A percentile compares a stretch with the other conserved stretches of the same genome.
Conservation (phyloP, 177 flowering plant genomes). For the Vitis hybrid region DNA sequence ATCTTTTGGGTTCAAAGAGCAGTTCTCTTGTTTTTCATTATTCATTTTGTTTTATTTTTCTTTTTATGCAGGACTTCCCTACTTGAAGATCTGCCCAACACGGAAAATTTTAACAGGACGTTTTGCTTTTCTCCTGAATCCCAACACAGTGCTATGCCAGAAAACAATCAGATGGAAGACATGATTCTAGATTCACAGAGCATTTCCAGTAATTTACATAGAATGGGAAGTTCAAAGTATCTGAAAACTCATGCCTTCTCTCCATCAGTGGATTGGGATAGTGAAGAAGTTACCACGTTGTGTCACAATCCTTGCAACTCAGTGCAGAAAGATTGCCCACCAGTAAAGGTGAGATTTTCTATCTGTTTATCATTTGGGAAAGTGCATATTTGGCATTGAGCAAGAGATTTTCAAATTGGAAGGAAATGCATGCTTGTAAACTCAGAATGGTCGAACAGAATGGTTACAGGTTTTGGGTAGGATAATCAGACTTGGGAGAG, state of each 20-base stretch:
- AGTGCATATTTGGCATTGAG: too few relatives aligned
- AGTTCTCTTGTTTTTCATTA: neutral
- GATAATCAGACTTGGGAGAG: too few relatives aligned
- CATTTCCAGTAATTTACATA: conserved; percentile 5
- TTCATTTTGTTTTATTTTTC: neutral
- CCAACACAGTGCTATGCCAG: neutral
- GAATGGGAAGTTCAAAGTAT: conserved; percentile 19
- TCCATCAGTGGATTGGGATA: conserved; percentile 23
- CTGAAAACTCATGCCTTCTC: conserved; percentile 26
- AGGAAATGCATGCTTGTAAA: too few relatives aligned
- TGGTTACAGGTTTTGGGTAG: too few relatives aligned
- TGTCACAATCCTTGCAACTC: conserved; percentile 13
- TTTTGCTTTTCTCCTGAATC: conserved; percentile 15
- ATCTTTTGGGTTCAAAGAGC: neutral
- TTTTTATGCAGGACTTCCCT: conserved; percentile 28
- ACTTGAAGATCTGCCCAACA: conserved; percentile 19
- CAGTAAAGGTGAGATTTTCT: conserved; percentile 28
- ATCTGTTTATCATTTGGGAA: neutral
- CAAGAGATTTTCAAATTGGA: too few relatives aligned
- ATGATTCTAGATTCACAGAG: conserved; percentile 20
- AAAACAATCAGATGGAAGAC: neutral
- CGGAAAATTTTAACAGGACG: conserved; percentile 9
- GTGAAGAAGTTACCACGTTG: conserved; percentile 11
- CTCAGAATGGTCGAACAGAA: too few relatives aligned
- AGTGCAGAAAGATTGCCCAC: conserved; percentile 8